Evolutionary conservation across 2,329 filamentous ascomycete genomes (phyloP).

Genomic region (Penicillium hesseltinei): DNA sequence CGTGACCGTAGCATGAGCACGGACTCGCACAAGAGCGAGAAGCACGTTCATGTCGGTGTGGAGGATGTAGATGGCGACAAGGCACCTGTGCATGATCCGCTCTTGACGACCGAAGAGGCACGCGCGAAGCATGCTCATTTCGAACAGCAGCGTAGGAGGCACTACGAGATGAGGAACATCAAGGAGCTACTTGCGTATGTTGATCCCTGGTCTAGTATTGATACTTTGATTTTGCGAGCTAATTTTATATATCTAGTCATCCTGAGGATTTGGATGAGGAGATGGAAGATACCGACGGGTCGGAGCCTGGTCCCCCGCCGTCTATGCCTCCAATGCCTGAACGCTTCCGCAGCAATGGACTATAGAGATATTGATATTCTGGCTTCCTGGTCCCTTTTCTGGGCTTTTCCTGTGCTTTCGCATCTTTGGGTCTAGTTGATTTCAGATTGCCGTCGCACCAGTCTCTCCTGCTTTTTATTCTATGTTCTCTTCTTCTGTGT

Average conservation of each 20-base stretch:
- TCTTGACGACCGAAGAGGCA: conserved; percentile 68
- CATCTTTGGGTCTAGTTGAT: neutral
- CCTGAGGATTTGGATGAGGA: conserved; percentile 62
- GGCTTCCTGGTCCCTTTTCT: neutral
- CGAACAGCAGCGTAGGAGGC: conserved; percentile 86
- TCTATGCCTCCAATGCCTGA: conserved; percentile 36
- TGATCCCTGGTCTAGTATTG: neutral
- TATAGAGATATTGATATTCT: conserved; percentile 12
- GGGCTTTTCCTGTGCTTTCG: neutral
- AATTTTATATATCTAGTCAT: conserved; percentile 44
- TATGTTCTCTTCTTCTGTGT: neutral
- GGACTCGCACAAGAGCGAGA: conserved; percentile 53
- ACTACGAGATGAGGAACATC: conserved; percentile 98
- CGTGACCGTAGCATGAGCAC: conserved; percentile 43
- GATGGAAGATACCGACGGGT: conserved; percentile 49
- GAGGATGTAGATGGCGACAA: conserved; percentile 32
- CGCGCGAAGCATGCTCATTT: conserved; percentile 88
- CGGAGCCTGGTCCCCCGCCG: conserved; percentile 25
- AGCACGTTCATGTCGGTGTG: conserved; percentile 76
- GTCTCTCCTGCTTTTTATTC: neutral
- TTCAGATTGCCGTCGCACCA: neutral
- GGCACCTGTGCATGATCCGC: conserved; percentile 43
- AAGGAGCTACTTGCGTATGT: conserved; percentile 77
- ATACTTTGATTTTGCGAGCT: conserved; percentile 5
- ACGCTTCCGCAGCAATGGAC: conserved; percentile 26